A percentile compares a stretch with the other conserved stretches of the same genome.
phyloP scores from a whole-genome alignment of 2,329 filamentous ascomycete genomes.

The Colletotrichum scovillei region DNA sequence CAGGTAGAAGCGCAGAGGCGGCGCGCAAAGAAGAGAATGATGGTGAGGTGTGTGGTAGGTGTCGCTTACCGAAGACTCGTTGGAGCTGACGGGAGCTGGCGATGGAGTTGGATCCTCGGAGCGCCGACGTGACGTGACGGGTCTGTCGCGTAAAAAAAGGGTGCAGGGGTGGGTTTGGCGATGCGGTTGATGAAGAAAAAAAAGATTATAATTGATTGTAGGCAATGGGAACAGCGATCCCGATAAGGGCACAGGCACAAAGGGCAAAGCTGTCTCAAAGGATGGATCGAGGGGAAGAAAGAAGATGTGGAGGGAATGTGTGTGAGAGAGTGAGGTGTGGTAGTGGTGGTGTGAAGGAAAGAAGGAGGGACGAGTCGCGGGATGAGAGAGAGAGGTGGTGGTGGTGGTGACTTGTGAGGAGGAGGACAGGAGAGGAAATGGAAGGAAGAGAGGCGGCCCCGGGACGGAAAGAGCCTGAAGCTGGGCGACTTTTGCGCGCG shows the following conservation, averaged over 20 bases:
- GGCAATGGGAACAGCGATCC: constrained; percentile 21
- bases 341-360: neutral
- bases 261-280: constrained; percentile 21
- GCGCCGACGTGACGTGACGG: constrained; percentile 24
- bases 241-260: constrained; percentile 16
- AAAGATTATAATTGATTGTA: constrained; percentile 28
- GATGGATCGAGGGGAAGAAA: constrained; percentile 4
- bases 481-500: constrained; percentile 15
- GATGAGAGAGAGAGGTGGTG: neutral
- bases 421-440: neutral
- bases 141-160: constrained; percentile 22
- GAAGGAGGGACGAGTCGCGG: constrained; percentile 9
- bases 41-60: constrained; percentile 1
- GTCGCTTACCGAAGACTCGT: constrained; percentile 27
- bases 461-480: neutral
- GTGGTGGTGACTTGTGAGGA: constrained; percentile 8
- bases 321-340: neutral
- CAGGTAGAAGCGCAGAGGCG: neutral
- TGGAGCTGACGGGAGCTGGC: neutral
- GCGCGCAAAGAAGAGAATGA: neutral
- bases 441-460: neutral
- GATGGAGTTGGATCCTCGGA: neutral
- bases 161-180: neutral
- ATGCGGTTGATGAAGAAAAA: constrained; percentile 8
- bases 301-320: constrained; percentile 2